Percentiles rank a stretch among this genome's conserved stretches.
Conservation (phyloP, 768 basidiomycete species). For the Kwoniella mangroviensis region DNA sequence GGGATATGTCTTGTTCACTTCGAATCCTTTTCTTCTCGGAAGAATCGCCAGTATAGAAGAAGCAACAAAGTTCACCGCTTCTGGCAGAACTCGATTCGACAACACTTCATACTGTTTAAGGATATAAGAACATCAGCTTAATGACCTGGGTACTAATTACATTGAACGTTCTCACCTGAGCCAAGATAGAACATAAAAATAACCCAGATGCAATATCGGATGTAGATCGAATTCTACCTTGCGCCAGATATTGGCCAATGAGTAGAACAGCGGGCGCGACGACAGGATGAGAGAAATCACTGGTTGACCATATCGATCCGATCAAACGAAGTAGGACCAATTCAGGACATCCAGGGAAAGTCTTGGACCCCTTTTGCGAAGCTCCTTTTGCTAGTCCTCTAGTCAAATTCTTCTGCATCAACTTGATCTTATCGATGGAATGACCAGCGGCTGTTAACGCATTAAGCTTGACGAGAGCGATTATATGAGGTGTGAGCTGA, state of each 20-base stretch:
- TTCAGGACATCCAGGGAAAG: constrained; percentile 87
- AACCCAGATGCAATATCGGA: constrained; percentile 80
- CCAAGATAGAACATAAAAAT: constrained; percentile 81
- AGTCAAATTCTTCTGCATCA: constrained; percentile 94
- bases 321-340: constrained; percentile 77
- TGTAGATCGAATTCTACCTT: constrained; percentile 76
- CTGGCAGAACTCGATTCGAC: constrained; percentile 86
- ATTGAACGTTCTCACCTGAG: constrained; percentile 51
- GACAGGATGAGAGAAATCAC: constrained; percentile 89
- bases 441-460: constrained; percentile 77
- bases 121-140: background rate
- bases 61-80: constrained; percentile 79
- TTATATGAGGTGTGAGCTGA: constrained; percentile 75
- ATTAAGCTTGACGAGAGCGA: constrained; percentile 76
- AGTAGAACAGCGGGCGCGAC: constrained; percentile 82
- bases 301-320: constrained; percentile 87
- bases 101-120: constrained; percentile 72
- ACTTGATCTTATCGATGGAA: constrained; percentile 76
- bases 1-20: constrained; percentile 25
- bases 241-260: constrained; percentile 86
- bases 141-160: background rate
- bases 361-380: constrained; percentile 68
- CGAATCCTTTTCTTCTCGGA: constrained; percentile 59
- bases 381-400: constrained; percentile 77
- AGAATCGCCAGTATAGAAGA: constrained; percentile 74